These are phyloP conservation scores for Pleurotus salmoneostramineus DNA, from an alignment of 768 basidiomycete species.

Conservation along the genomic window DNA sequence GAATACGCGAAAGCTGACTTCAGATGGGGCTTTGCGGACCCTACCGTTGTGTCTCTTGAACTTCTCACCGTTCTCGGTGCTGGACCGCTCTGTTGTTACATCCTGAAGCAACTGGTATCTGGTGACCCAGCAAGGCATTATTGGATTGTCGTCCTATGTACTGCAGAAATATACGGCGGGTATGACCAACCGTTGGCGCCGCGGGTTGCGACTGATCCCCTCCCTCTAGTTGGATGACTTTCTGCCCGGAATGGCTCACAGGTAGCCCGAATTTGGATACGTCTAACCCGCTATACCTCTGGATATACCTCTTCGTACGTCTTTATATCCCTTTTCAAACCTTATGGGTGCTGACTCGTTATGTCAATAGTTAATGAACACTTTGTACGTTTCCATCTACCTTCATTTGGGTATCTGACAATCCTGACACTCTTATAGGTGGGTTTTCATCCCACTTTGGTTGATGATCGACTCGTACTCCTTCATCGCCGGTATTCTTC, in stretches of 20 bases:
- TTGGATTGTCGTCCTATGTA: slow-evolving; percentile 78
- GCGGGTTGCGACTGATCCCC: neutral
- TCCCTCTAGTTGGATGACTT: slow-evolving; percentile 72
- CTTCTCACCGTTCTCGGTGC: slow-evolving; percentile 78
- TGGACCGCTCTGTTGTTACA: slow-evolving; percentile 71
- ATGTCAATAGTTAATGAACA: slow-evolving; percentile 53
- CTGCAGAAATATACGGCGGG: slow-evolving; percentile 78
- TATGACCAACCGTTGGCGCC: slow-evolving; percentile 22
- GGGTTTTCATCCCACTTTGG: slow-evolving; percentile 75
- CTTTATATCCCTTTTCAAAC: neutral
- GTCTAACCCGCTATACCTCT: slow-evolving; percentile 66
- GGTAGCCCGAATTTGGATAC: slow-evolving; percentile 71
- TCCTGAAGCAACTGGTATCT: slow-evolving; percentile 60
- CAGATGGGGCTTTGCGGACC: slow-evolving; percentile 78
- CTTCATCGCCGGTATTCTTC: slow-evolving; percentile 61
- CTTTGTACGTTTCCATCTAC: slow-evolving; percentile 46
- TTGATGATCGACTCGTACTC: slow-evolving; percentile 78
- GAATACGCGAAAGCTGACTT: slow-evolving; percentile 80
- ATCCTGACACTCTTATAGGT: slow-evolving; percentile 36
- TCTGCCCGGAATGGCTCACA: slow-evolving; percentile 82
- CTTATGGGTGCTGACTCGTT: neutral
- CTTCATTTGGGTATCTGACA: neutral
- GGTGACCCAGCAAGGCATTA: slow-evolving; percentile 67
- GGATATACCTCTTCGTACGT: slow-evolving; percentile 79
- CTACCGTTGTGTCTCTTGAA: slow-evolving; percentile 79